Evolutionary conservation across 345 rosid species (phyloP).

Genomic region (Trapa bicornis): DNA sequence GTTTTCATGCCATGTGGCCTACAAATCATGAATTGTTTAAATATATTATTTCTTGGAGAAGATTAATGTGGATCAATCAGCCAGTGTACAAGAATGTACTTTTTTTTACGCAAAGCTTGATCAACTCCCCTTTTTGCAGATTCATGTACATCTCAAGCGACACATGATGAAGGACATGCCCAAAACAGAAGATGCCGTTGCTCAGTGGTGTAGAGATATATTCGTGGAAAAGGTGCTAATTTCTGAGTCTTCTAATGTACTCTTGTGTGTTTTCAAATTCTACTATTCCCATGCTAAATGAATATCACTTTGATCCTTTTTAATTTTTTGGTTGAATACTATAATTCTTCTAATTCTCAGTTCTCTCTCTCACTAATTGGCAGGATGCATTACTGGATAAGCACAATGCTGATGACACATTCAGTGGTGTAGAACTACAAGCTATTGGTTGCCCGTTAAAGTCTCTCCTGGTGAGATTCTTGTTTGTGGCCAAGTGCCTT

Average conservation of each 20-base stretch:
- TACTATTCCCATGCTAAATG: neutral
- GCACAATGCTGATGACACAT: conserved; percentile 50
- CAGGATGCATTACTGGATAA: conserved; percentile 79
- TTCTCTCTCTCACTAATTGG: neutral
- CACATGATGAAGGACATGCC: conserved; percentile 81
- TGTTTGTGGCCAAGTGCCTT: neutral
- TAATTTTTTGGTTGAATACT: neutral
- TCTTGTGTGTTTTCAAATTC: neutral
- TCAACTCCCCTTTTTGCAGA: conserved; percentile 29
- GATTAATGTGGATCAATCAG: neutral
- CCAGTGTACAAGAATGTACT: neutral
- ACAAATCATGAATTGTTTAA: neutral
- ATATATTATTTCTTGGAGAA: neutral
- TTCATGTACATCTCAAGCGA: conserved; percentile 64
- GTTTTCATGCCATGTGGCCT: neutral
- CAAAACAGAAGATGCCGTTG: conserved; percentile 66
- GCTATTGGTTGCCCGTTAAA: conserved; percentile 57
- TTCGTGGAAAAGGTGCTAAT: conserved; percentile 66
- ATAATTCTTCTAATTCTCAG: no score
- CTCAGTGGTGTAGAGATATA: conserved; percentile 90
- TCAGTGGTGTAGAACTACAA: conserved; percentile 50
- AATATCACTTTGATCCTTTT: neutral
- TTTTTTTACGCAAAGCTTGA: neutral
- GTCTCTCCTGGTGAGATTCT: conserved; percentile 49
- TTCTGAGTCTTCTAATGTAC: neutral